phyloP scores from a whole-genome alignment of 495 filamentous ascomycete genomes.

The Beverwykella pulmonaria region DNA sequence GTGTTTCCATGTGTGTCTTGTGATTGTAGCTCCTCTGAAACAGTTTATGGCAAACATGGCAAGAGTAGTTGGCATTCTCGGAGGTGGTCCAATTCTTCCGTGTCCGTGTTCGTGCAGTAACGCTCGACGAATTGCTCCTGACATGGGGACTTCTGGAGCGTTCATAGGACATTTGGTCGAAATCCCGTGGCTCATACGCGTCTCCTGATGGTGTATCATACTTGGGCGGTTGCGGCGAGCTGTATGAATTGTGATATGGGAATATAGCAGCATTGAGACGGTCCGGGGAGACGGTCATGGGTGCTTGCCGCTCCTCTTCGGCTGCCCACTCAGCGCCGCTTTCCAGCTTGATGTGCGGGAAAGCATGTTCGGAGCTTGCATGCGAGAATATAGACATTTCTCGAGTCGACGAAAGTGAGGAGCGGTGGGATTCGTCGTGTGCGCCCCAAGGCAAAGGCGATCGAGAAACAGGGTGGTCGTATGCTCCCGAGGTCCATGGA shows the following conservation, averaged over 20 bases:
- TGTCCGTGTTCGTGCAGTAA: slow-evolving; percentile 40
- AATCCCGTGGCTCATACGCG: slow-evolving; percentile 3
- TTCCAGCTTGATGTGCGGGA: slow-evolving; percentile 32
- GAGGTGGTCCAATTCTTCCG: slow-evolving; percentile 66
- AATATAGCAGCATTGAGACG: slow-evolving; percentile 22
- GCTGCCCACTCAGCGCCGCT: slow-evolving; percentile 17
- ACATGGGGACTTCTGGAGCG: slow-evolving; percentile 7
- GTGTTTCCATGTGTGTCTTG: slow-evolving; percentile 86
- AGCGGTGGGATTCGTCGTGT: slow-evolving; percentile 28
- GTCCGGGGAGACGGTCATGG: slow-evolving; percentile 31
- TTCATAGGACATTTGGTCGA: slow-evolving; percentile 10
- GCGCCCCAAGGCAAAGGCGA: slow-evolving; percentile 29
- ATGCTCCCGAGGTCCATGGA: slow-evolving; percentile 25
- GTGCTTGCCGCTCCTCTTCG: slow-evolving; percentile 7
- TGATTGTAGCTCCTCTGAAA: slow-evolving; percentile 92
- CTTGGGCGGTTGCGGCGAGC: slow-evolving; percentile 16
- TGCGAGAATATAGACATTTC: slow-evolving; percentile 35
- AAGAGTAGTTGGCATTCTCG: slow-evolving; percentile 76
- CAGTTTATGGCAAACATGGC: slow-evolving; percentile 72
- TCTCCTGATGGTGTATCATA: slow-evolving; percentile 1
- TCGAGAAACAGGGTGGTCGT: slow-evolving; percentile 26
- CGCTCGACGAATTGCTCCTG: not conserved
- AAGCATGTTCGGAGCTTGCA: slow-evolving; percentile 19
- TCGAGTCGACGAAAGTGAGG: slow-evolving; percentile 33
- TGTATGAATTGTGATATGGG: slow-evolving; percentile 22